A percentile compares a stretch with the other conserved stretches of the same genome.
phyloP scores from a whole-genome alignment of 2,329 filamentous ascomycete species.

The Talaromyces pinophilus region DNA sequence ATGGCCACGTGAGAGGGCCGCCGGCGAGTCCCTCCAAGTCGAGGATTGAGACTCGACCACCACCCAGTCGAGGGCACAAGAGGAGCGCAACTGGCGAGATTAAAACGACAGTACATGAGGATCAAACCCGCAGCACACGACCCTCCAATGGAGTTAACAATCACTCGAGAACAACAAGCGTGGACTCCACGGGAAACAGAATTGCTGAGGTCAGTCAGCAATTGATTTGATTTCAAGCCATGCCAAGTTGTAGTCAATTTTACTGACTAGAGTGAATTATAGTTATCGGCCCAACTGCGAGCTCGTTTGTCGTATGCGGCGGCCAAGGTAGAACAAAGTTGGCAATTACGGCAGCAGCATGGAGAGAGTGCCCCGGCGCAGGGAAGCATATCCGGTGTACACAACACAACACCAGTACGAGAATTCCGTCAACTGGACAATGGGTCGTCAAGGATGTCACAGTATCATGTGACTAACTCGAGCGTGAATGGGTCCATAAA shows the following conservation, averaged over 20 bases:
- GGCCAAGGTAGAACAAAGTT: constrained; percentile 87
- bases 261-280: constrained; percentile 28
- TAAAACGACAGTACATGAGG: constrained; percentile 52
- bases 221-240: not conserved
- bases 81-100: constrained; percentile 74
- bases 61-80: constrained; percentile 57
- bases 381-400: constrained; percentile 46
- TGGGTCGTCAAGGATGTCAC: constrained; percentile 29
- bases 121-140: constrained; percentile 28
- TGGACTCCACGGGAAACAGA: constrained; percentile 66
- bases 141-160: constrained; percentile 35
- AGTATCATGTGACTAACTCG: constrained; percentile 12
- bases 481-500: constrained; percentile 10
- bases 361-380: constrained; percentile 55
- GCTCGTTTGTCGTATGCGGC: constrained; percentile 89
- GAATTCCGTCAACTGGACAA: constrained; percentile 27
- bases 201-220: constrained; percentile 75
- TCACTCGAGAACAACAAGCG: constrained; percentile 72
- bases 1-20: constrained; percentile 15
- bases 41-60: constrained; percentile 9
- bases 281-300: constrained; percentile 77
- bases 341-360: constrained; percentile 64
- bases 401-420: constrained; percentile 11
- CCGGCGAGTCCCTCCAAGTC: constrained; percentile 23
- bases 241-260: not conserved